Percentiles rank a stretch among this genome's conserved stretches.
phyloP scores from a whole-genome alignment of 1,284 basidiomycete genomes.

The Moesziomyces parantarcticus region DNA sequence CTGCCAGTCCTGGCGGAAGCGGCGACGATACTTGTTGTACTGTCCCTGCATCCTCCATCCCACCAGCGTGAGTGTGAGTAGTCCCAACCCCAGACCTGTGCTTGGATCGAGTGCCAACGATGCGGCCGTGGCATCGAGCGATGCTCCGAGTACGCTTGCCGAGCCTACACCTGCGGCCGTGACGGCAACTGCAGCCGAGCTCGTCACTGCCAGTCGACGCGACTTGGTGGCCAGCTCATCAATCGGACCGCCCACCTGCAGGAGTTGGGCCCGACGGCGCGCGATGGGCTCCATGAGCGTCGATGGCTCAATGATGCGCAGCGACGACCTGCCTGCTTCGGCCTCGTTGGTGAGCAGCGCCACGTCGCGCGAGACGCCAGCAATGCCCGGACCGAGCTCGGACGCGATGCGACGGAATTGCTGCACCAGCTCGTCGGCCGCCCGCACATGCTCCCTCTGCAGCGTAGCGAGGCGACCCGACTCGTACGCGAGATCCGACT shows the following conservation, averaged over 20 bases:
- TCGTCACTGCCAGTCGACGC: conserved; percentile 42
- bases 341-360: conserved; percentile 49
- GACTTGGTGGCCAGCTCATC: conserved; percentile 46
- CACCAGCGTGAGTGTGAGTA: conserved; percentile 56
- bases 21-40: conserved; percentile 61
- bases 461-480: conserved; percentile 46
- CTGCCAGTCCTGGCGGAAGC: conserved; percentile 66
- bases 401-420: conserved; percentile 26
- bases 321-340: conserved; percentile 30
- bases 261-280: conserved; percentile 48
- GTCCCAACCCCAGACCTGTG: conserved; percentile 58
- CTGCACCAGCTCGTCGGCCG: conserved; percentile 29
- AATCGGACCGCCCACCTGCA: conserved; percentile 47
- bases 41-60: conserved; percentile 67
- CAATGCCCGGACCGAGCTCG: conserved; percentile 17
- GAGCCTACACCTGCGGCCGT: conserved; percentile 38
- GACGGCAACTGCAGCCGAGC: conserved; percentile 33
- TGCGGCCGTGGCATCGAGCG: conserved; percentile 33
- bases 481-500: conserved; percentile 54
- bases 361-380: conserved; percentile 17
- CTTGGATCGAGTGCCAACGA: conserved; percentile 53
- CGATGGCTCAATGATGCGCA: conserved; percentile 41
- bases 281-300: conserved; percentile 52
- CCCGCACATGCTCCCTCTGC: conserved; percentile 21
- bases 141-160: conserved; percentile 38